Percentiles rank a stretch among this genome's conserved stretches.
These are phyloP conservation scores for Aspergillus transmontanensis DNA, from an alignment of 2,329 filamentous ascomycete species.

Conservation along the genomic window DNA sequence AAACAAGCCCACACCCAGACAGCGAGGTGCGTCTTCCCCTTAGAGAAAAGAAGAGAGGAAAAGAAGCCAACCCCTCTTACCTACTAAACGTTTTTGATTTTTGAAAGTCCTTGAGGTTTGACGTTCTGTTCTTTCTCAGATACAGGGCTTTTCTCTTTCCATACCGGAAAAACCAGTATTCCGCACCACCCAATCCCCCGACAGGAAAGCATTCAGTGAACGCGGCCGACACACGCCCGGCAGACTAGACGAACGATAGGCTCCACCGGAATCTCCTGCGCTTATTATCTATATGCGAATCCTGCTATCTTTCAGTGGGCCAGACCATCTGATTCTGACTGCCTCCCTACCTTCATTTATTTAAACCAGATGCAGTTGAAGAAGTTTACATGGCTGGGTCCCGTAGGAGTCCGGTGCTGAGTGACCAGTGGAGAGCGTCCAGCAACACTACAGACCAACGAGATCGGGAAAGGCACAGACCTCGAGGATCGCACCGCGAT, in stretches of 20 bases:
- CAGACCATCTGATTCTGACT: constrained; percentile 15
- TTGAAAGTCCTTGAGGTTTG: constrained; percentile 1
- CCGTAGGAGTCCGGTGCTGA: constrained; percentile 53
- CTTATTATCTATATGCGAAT: constrained; percentile 21
- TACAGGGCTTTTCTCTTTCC: constrained; percentile 12
- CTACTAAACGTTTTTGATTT: not conserved
- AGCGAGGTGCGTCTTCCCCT: constrained; percentile 20
- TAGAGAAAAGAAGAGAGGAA: not conserved
- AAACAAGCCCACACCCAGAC: not conserved
- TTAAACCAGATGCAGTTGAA: constrained; percentile 45
- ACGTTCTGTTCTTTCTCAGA: constrained; percentile 14
- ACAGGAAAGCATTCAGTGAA: constrained; percentile 30
- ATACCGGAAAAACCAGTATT: constrained; percentile 36
- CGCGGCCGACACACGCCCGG: constrained; percentile 30
- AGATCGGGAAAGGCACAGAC: constrained; percentile 39
- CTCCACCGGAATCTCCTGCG: constrained; percentile 25
- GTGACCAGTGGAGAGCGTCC: constrained; percentile 53
- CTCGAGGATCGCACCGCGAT: constrained; percentile 45
- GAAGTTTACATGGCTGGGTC: constrained; percentile 52
- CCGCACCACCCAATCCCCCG: constrained; percentile 29
- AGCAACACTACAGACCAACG: constrained; percentile 42
- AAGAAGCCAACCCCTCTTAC: not conserved
- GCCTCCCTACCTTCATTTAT: constrained; percentile 13
- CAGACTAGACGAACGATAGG: constrained; percentile 20
- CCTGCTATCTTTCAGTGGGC: constrained; percentile 16